These are phyloP conservation scores for Calonectria pseudoturangicola DNA, from an alignment of 2,329 filamentous ascomycete species.

Conservation along the genomic window DNA sequence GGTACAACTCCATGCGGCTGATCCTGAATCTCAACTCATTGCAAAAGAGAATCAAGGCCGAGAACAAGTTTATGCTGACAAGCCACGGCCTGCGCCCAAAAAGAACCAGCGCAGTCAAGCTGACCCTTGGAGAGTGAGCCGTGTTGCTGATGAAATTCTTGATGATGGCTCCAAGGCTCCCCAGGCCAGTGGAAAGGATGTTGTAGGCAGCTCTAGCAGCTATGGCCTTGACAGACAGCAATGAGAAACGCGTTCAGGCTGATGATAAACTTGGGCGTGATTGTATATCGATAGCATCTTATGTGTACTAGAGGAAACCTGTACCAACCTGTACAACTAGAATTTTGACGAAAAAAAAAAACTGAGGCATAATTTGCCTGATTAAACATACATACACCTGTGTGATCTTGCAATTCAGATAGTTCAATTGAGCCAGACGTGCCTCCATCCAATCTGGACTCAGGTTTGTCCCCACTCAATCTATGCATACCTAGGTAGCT, in stretches of 20 bases:
- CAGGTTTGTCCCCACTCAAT: not conserved
- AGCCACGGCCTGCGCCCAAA: constrained; percentile 46
- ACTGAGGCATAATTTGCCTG: constrained; percentile 47
- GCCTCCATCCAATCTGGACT: not conserved
- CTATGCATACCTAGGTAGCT: not conserved
- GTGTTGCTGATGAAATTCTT: constrained; percentile 57
- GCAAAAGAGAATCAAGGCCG: constrained; percentile 67
- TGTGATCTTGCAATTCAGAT: not conserved
- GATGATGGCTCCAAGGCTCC: constrained; percentile 35
- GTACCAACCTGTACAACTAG: constrained; percentile 59
- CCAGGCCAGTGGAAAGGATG: constrained; percentile 73
- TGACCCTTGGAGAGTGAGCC: constrained; percentile 49
- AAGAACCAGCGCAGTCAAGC: constrained; percentile 28
- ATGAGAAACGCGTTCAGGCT: constrained; percentile 43
- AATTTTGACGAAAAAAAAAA: constrained; percentile 49
- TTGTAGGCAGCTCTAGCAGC: constrained; percentile 60
- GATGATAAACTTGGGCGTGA: constrained; percentile 32
- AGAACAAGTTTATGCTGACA: constrained; percentile 57
- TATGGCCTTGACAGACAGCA: constrained; percentile 61
- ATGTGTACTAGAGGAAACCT: constrained; percentile 47
- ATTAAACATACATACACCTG: constrained; percentile 40
- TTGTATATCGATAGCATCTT: constrained; percentile 54
- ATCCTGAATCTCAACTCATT: constrained; percentile 64
- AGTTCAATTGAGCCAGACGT: not conserved
- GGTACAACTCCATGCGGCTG: constrained; percentile 64